Evolutionary conservation across 768 basidiomycete genomes (phyloP).

Genomic region (Zangia roseola): DNA sequence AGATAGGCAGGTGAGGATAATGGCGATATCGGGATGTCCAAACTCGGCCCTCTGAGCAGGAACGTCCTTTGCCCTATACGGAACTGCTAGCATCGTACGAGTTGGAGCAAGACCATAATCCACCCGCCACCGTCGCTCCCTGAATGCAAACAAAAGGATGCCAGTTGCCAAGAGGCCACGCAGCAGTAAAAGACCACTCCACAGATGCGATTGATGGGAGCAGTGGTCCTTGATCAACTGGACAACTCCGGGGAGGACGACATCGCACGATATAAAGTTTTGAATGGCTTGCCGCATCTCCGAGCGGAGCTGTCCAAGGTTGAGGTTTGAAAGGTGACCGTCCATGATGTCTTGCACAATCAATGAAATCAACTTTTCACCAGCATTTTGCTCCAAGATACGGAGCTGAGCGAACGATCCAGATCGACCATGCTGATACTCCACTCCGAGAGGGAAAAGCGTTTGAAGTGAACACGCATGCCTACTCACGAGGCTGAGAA

Average conservation of each 20-base stretch:
- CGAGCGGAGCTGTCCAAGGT: conserved; percentile 9
- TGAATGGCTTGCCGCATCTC: conserved; percentile 8
- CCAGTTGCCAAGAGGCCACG: conserved; percentile 36
- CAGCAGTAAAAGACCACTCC: conserved; percentile 29
- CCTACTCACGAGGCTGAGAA: conserved; percentile 27
- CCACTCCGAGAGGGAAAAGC: conserved; percentile 10
- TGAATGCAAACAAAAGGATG: conserved; percentile 30
- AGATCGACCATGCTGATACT: conserved; percentile 10
- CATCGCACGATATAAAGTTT: conserved; percentile 23
- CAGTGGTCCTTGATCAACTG: conserved; percentile 11
- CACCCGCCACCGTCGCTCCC: conserved; percentile 39
- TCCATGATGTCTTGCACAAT: conserved; percentile 18
- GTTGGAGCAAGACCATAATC: conserved; percentile 35
- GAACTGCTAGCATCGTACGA: conserved; percentile 37
- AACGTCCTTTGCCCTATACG: conserved; percentile 39
- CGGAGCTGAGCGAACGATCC: conserved; percentile 28
- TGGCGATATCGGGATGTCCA: conserved; percentile 37
- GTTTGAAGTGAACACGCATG: conserved; percentile 11
- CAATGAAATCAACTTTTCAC: conserved; percentile 9
- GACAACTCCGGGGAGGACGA: neutral
- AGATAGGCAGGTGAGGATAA: conserved; percentile 36
- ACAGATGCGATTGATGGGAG: conserved; percentile 3
- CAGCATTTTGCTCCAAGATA: conserved; percentile 14
- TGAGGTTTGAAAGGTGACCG: conserved; percentile 12
- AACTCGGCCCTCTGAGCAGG: conserved; percentile 39